Base-by-base conservation (phyloP, 495 filamentous ascomycete genomes). In the Acidiella bohemica region DNA sequence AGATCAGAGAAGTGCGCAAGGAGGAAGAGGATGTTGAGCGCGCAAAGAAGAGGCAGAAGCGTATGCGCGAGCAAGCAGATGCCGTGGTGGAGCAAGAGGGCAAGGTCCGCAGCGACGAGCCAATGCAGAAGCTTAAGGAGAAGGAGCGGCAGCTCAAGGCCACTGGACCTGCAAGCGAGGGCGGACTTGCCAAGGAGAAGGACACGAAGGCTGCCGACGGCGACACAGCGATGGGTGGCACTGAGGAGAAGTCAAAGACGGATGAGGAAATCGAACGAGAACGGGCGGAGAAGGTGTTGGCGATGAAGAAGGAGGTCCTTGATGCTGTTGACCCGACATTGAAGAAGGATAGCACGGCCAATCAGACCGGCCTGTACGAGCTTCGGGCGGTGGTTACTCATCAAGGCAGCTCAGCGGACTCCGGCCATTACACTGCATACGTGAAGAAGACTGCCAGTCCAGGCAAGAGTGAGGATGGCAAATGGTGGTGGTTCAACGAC, bases 401-500 rank as follows among this genome's bases (percentile, higher is more conserved):
- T 62, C 88, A 96, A 62, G 90, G 90, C 49, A 80, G 84, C 29
- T 92, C 87, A 54, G 90, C 90, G 23, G 92, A 97, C 58, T 95
- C 88, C 47, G 90, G 90, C 6, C 90, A 97, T 61, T 97, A 97
- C 64, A 96, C 92, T 2, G 76, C 85, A 2, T 97, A 93, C 58
- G 82, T 97, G 39, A 97, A 96, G 68, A 93, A 97, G 66, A 70
- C 80, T 33, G 69, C 68, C 40, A 75, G 75, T 3, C n/a, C 30
- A 21, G 78, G 75, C 44, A 74, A 73, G 41, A 75, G 78, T 47
- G 80, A 87, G 41, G 86, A 93, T 47, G 85, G 78, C 40, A 94
- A 88, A 49, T 97, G 90, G 90, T 97, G 90, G 85, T 96, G 90
- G 86, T 97, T 97, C 70, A 94, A 97, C 56, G 90, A 97, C 53